Conservation (phyloP, 2,329 filamentous ascomycete genomes). For the Colletotrichum liriopes region DNA sequence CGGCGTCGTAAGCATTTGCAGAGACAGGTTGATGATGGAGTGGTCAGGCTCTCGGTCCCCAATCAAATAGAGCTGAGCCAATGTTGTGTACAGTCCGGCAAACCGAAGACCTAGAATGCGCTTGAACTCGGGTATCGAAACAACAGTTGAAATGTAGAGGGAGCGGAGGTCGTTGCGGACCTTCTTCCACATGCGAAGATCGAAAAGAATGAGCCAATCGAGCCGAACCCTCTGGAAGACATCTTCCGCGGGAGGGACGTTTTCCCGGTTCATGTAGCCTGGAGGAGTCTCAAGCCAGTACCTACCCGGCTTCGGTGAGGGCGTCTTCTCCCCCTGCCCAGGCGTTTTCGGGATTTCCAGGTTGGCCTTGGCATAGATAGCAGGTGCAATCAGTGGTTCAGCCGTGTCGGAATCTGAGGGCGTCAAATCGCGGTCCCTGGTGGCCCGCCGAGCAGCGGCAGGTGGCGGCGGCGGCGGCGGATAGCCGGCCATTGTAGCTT, state of each 20-base stretch:
- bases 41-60: constrained; percentile 97
- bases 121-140: constrained; percentile 97
- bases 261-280: constrained; percentile 75
- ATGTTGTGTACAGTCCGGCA: constrained; percentile 91
- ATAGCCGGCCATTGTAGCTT: constrained; percentile 85
- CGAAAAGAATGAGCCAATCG: constrained; percentile 95
- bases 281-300: constrained; percentile 91
- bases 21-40: constrained; percentile 96
- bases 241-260: constrained; percentile 83
- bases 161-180: constrained; percentile 91
- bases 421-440: constrained; percentile 72
- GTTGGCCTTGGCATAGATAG: constrained; percentile 75
- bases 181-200: constrained; percentile 97
- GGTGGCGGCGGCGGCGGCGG: constrained; percentile 73
- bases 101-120: constrained; percentile 93
- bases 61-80: constrained; percentile 95
- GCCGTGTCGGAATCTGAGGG: constrained; percentile 82
- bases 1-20: constrained; percentile 96
- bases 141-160: constrained; percentile 95
- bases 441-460: constrained; percentile 59
- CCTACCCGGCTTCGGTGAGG: constrained; percentile 75
- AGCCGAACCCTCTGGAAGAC: constrained; percentile 90
- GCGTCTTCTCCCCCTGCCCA: constrained; percentile 62
- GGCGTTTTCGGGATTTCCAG: constrained; percentile 89
- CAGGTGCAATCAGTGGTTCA: constrained; percentile 75